Base-by-base conservation (phyloP, 129 eudicot genomes). In the Glebionis coronaria region DNA sequence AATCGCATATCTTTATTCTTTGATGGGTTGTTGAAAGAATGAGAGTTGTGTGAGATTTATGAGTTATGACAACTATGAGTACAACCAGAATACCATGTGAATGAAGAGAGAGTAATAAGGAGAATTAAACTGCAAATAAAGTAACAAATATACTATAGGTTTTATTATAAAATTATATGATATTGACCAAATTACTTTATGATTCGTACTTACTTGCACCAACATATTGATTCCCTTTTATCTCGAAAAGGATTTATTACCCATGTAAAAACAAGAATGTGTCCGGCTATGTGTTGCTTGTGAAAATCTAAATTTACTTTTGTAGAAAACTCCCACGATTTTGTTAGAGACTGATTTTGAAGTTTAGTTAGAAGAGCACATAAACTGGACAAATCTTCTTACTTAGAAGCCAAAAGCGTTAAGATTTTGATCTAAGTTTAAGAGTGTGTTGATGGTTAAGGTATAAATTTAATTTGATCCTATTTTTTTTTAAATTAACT, bases 31-130 rank as follows among this genome's bases (percentile, higher is more conserved):
- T 38, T 56, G 66, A 64, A 56, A 47, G 49, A 67, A 44, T 46
- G 50, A 52, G 19, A 8, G 55, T 35, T 31, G 68, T 27, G 60
- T 58, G 69, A 38, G 56, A 60, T 47, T 40, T 60, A 68, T 56
- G 56, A 60, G 31, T 40, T 60, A 68, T 56, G 73, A 68, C 72
- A 53, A 20, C 63, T 53, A 67, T 67, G 74, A 67, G 69, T 68
- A 42, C 68, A 52, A 68, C 74, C 13, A 75, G 74, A 67, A 75
- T 51, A 46, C 25, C 69, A 60, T 75, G 80, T 51, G 79, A 67
- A 54, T 31, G 45, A 35, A 67, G 63, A 13, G 67, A 63, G 63
- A 23, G 64, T 11, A 54, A 42, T 46, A 4, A 65, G 44, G 28
- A 47, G 15, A 50, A 50, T 31, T 61, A n/a, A 63, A 38, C 4